A percentile compares a stretch with the other conserved stretches of the same genome.
Evolutionary conservation across 179 eudicot genomes (phyloP).

Genomic region (Drosera spatulata): DNA sequence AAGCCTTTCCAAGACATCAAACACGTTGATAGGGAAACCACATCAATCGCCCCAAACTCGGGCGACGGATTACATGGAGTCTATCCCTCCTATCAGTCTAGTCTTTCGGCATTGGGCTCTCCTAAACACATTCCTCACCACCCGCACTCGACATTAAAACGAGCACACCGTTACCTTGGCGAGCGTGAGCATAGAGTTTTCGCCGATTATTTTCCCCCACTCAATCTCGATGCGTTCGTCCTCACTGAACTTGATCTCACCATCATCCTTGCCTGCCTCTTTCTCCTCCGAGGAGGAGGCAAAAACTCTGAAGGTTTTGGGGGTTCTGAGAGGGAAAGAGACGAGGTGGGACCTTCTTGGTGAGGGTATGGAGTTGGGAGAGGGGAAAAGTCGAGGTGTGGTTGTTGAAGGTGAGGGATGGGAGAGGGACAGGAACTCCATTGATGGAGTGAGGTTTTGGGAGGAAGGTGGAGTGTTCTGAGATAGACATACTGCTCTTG

Average conservation of each 20-base stretch:
- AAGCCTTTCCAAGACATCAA: no score
- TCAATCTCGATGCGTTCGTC: slow-evolving; percentile 79
- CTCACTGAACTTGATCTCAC: slow-evolving; percentile 24
- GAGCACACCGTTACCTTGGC: slow-evolving; percentile 48
- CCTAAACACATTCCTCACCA: no score
- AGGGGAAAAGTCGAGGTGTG: slow-evolving; percentile 12
- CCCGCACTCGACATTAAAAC: no score
- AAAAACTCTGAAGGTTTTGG: slow-evolving; percentile 31
- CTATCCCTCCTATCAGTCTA: no score
- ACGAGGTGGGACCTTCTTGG: slow-evolving; percentile 9
- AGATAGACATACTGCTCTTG: no score
- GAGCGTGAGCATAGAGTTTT: slow-evolving; percentile 82
- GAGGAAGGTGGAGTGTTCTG: no score
- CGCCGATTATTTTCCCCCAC: slow-evolving; percentile 75
- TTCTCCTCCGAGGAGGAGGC: slow-evolving; percentile 16
- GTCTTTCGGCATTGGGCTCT: no score
- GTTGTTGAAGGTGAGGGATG: slow-evolving; percentile 16
- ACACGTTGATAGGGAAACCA: no score
- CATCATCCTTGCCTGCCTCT: slow-evolving; percentile 18
- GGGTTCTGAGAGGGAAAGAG: slow-evolving; percentile 21
- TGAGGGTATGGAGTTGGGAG: slow-evolving; percentile 16
- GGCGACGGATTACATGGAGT: no score
- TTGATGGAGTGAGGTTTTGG: slow-evolving; percentile 8
- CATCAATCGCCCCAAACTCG: no score
- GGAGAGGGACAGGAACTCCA: slow-evolving; percentile 15